Percentiles rank a stretch among this genome's conserved stretches.
Conservation (phyloP, 2,329 filamentous ascomycete species). For the Colletotrichum shisoi region DNA sequence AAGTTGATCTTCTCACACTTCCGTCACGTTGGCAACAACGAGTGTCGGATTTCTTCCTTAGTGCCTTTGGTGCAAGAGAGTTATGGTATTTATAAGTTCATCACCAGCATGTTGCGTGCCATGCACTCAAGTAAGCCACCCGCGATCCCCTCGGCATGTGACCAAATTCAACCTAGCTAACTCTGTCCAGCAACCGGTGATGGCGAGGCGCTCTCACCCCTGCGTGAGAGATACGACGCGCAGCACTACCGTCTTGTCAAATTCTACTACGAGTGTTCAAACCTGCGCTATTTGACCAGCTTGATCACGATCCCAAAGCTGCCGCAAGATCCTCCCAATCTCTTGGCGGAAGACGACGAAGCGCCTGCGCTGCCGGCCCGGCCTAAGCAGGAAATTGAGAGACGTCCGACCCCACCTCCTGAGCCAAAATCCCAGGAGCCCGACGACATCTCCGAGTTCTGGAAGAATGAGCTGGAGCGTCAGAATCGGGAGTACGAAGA, state of each 20-base stretch:
- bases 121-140: slow-evolving; percentile 85
- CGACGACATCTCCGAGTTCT: slow-evolving; percentile 96
- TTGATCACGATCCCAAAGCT: slow-evolving; percentile 96
- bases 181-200: slow-evolving; percentile 77
- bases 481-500: slow-evolving; percentile 96
- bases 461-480: slow-evolving; percentile 89
- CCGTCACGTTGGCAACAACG: slow-evolving; percentile 88
- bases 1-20: slow-evolving; percentile 99
- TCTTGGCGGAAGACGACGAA: slow-evolving; percentile 84
- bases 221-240: slow-evolving; percentile 88
- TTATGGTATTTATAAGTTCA: slow-evolving; percentile 99
- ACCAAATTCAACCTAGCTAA: slow-evolving; percentile 41
- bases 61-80: slow-evolving; percentile 96
- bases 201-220: slow-evolving; percentile 86
- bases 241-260: slow-evolving; percentile 96
- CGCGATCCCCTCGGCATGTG: neutral
- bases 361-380: slow-evolving; percentile 83
- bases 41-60: slow-evolving; percentile 92
- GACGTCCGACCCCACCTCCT: slow-evolving; percentile 72
- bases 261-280: slow-evolving; percentile 99
- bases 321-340: slow-evolving; percentile 89
- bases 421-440: slow-evolving; percentile 78
- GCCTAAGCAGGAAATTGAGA: slow-evolving; percentile 77
- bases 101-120: slow-evolving; percentile 97
- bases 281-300: slow-evolving; percentile 93